These are phyloP conservation scores for Debaryomycetaceae sp. DNA, from an alignment of 1,139 yeast species.

Conservation along the genomic window DNA sequence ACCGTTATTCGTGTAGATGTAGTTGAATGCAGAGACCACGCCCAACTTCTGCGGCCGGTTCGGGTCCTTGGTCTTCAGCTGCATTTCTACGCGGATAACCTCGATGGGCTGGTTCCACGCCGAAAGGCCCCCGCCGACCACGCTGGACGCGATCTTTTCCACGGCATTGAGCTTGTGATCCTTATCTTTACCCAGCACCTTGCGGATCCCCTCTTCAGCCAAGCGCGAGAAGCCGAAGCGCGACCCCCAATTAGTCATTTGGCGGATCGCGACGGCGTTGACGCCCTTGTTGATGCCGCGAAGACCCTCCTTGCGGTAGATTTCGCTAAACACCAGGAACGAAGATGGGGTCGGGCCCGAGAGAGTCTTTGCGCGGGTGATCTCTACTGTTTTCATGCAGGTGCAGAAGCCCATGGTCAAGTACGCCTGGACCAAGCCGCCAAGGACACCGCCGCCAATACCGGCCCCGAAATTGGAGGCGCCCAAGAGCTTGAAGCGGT, in stretches of 20 bases:
- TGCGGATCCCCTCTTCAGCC: conserved; percentile 78
- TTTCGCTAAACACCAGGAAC: conserved; percentile 76
- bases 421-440: conserved; percentile 95
- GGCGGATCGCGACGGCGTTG: conserved; percentile 98
- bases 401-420: conserved; percentile 96
- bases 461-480: conserved; percentile 71
- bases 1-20: conserved; percentile 77
- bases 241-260: conserved; percentile 98
- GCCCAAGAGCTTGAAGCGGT: conserved; percentile 55
- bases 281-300: conserved; percentile 96
- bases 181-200: conserved; percentile 46
- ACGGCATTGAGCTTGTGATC: conserved; percentile 55
- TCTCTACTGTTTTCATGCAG: conserved; percentile 96
- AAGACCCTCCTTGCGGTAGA: conserved; percentile 76
- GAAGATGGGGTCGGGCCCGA: conserved; percentile 45
- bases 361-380: conserved; percentile 72
- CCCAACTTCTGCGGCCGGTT: conserved; percentile 88
- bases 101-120: conserved; percentile 99
- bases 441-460: conserved; percentile 88
- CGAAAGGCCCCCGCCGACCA: conserved; percentile 91
- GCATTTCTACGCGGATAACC: conserved; percentile 97
- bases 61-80: conserved; percentile 83
- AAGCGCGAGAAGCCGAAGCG: conserved; percentile 87
- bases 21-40: conserved; percentile 68
- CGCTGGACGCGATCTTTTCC: conserved; percentile 81